Evolutionary conservation across 768 basidiomycete genomes (phyloP).

Genomic region (Boletus sensibilis): DNA sequence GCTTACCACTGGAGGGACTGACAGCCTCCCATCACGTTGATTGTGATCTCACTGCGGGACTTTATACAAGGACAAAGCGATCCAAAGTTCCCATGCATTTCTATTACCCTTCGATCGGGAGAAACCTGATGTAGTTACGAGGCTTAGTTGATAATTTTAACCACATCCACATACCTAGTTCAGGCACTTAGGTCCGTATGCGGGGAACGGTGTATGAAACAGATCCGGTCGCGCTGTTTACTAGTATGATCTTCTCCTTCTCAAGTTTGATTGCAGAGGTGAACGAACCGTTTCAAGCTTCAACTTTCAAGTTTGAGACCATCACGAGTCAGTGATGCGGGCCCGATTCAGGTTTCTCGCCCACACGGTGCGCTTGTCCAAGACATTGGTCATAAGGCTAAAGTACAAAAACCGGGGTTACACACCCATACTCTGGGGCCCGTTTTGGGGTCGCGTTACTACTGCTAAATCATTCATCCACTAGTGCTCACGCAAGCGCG

Average conservation of each 20-base stretch:
- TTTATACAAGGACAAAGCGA: neutral
- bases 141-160: constrained; percentile 1
- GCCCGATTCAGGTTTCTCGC: too few species aligned
- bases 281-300: neutral
- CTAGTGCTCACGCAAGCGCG: too few species aligned
- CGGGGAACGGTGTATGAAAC: neutral
- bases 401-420: too few species aligned
- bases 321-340: neutral
- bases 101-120: neutral
- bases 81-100: constrained; percentile 8
- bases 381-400: too few species aligned
- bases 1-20: neutral
- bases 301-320: neutral
- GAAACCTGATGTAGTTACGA: neutral
- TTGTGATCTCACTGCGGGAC: neutral
- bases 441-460: too few species aligned
- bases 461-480: too few species aligned
- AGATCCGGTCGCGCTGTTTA: neutral
- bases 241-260: too few species aligned
- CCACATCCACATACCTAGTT: neutral
- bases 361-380: too few species aligned
- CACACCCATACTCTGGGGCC: too few species aligned
- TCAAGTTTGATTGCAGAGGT: neutral
- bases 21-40: neutral
- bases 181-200: neutral